phyloP scores from a whole-genome alignment of 2,329 filamentous ascomycete genomes.

The Remersonia thermophila region DNA sequence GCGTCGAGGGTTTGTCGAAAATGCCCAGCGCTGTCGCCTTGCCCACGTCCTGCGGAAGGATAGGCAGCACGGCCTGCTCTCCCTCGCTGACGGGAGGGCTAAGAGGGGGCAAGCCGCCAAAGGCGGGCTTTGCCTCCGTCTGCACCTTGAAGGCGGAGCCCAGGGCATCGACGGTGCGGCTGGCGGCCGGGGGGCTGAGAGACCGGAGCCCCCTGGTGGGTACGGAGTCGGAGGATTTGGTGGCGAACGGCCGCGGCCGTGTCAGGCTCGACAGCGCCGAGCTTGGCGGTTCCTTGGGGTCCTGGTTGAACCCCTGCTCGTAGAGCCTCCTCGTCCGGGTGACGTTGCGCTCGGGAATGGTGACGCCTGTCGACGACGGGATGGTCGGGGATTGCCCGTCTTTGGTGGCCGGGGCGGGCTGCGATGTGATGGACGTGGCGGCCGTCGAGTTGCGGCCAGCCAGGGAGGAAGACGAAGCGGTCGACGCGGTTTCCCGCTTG shows the following conservation, averaged over 20 bases:
- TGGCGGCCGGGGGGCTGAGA: no score
- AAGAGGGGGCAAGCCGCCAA: slow-evolving; percentile 37
- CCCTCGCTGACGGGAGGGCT: slow-evolving; percentile 65
- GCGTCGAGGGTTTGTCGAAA: slow-evolving; percentile 57
- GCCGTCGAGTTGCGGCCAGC: slow-evolving; percentile 69
- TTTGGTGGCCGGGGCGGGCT: slow-evolving; percentile 41
- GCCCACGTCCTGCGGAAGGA: slow-evolving; percentile 64
- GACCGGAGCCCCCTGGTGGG: no score
- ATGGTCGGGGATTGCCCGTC: slow-evolving; percentile 37
- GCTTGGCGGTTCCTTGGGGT: slow-evolving; percentile 67
- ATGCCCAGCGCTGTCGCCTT: slow-evolving; percentile 62
- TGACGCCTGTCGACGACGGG: slow-evolving; percentile 25
- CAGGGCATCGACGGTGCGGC: no score
- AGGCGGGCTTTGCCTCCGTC: slow-evolving; percentile 26
- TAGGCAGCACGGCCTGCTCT: slow-evolving; percentile 50
- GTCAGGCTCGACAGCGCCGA: slow-evolving; percentile 65
- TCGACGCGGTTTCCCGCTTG: slow-evolving; percentile 79
- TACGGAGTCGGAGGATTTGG: slow-evolving; percentile 40
- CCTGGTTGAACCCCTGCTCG: slow-evolving; percentile 72
- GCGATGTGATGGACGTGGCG: slow-evolving; percentile 78
- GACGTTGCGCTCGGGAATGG: slow-evolving; percentile 47
- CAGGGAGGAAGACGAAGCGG: slow-evolving; percentile 57
- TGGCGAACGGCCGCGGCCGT: slow-evolving; percentile 43
- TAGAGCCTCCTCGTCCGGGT: slow-evolving; percentile 68
- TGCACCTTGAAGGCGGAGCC: slow-evolving; percentile 23